Base-by-base conservation (phyloP, 2,329 filamentous ascomycete species). In the Paraphaeosphaeria sporulosa region DNA sequence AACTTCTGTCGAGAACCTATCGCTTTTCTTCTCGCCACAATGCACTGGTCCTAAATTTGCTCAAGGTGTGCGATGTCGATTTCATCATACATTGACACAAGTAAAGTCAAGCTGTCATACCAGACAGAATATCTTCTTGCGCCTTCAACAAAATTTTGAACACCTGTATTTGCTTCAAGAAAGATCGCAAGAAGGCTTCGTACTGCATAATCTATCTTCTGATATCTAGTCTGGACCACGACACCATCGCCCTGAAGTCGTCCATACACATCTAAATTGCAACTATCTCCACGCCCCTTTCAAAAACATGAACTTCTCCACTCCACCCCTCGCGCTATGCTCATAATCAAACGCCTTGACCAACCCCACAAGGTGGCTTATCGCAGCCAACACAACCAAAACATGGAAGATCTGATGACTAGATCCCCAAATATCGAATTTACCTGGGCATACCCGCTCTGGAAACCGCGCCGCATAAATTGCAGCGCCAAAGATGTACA, bases 351-450 rank as follows among this genome's bases (percentile, higher is more conserved):
- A 97, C 4, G 94, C 94, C 77, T 88, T 90, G 32, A 91, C 75
- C 79, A 98, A 85, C 51, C 92, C 94, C 55, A 88, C 89, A 61
- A 98, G 82, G 81, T 99, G 95, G 25, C 90, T 86, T 1, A 86
- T 85, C 0, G 93, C 94, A 0, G 95, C 95, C 62, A 93, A 78
- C 17, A 98, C 83, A 30, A 99, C 94, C 64, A 95, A 85, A 42
- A 96, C 82, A 80, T 99, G 95, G 77, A 99, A 99, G 65, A 99
- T 90, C 80, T 99, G 95, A 78, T 99, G 95, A 21, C 93, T 97
- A 74, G 89, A 93, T 40, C 95, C 94, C 86, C 91, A 91, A 54
- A 97, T 91, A 78, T 99, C 95, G 72, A 94, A 97, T 8, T 78
- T 82, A 1, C 93, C 92, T 0, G 94, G 95, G 47, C 82, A 86